These are phyloP conservation scores for Saccharomycopsis sp. DNA, from an alignment of 805 yeast genomes.

Conservation along the genomic window DNA sequence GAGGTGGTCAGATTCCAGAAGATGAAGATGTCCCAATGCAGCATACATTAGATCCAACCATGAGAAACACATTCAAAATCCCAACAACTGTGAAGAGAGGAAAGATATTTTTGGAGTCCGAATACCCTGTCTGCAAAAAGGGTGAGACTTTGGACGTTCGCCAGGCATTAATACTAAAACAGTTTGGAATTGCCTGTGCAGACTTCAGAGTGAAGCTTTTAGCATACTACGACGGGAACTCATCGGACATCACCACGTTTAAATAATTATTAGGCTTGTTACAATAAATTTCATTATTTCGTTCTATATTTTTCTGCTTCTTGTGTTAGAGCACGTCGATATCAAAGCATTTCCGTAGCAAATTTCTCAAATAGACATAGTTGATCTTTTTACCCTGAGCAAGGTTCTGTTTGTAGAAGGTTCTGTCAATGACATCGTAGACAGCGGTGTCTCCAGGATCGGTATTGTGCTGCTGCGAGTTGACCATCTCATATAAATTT, in stretches of 20 bases:
- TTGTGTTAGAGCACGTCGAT: background rate
- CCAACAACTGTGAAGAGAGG: constrained; percentile 91
- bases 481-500: background rate
- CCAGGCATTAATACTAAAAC: constrained; percentile 87
- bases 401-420: background rate
- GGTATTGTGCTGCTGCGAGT: background rate
- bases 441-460: background rate
- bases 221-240: constrained; percentile 72
- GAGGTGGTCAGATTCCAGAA: constrained; percentile 85
- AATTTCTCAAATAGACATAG: background rate
- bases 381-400: background rate
- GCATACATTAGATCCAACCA: constrained; percentile 89
- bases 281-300: too few relatives aligned
- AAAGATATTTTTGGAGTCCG: constrained; percentile 69
- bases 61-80: constrained; percentile 81
- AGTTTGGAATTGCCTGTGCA: constrained; percentile 91
- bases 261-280: background rate
- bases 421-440: background rate
- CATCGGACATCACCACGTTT: constrained; percentile 9
- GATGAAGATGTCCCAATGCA: constrained; percentile 97
- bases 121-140: constrained; percentile 70
- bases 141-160: constrained; percentile 82
- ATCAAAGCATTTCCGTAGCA: background rate
- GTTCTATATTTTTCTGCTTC: too few relatives aligned
- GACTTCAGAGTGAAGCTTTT: constrained; percentile 76